A percentile compares a stretch with the other conserved stretches of the same genome.
Conservation (phyloP, 192 early-diverging fungal species). For the Coemansia sp. region DNA sequence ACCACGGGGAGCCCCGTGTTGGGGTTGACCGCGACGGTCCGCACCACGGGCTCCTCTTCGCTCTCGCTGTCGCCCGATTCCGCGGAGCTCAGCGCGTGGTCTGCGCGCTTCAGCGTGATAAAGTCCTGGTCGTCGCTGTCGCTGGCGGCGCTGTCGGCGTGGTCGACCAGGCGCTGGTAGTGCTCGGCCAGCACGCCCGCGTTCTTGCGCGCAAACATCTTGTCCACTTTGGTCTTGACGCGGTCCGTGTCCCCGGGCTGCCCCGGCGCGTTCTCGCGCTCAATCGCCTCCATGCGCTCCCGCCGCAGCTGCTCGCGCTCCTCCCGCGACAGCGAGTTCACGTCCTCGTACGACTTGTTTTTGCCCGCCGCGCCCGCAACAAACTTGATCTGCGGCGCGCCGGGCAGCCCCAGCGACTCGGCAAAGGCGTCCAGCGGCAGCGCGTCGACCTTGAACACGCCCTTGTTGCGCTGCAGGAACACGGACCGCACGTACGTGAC, state of each 20-base stretch:
- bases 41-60: slow-evolving; percentile 52
- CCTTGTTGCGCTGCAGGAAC: slow-evolving; percentile 88
- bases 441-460: slow-evolving; percentile 81
- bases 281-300: slow-evolving; percentile 24
- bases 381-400: slow-evolving; percentile 94
- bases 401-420: slow-evolving; percentile 87
- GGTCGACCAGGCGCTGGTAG: slow-evolving; percentile 82
- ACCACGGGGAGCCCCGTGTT: slow-evolving; percentile 30
- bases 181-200: slow-evolving; percentile 86
- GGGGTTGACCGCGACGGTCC: slow-evolving; percentile 36
- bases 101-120: slow-evolving; percentile 75
- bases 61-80: slow-evolving; percentile 40
- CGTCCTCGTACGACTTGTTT: slow-evolving; percentile 65
- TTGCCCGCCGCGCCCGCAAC: slow-evolving; percentile 61
- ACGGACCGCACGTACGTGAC: slow-evolving; percentile 93
- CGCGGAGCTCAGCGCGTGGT: slow-evolving; percentile 71
- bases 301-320: slow-evolving; percentile 30
- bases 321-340: slow-evolving; percentile 45
- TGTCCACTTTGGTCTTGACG: slow-evolving; percentile 80
- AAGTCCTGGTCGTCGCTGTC: slow-evolving; percentile 67
- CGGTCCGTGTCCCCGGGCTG: slow-evolving; percentile 12
- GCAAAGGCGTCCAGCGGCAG: slow-evolving; percentile 89
- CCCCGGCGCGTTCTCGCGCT: slow-evolving; percentile 17
- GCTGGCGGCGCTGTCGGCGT: slow-evolving; percentile 34
- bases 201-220: slow-evolving; percentile 94